Conservation (phyloP, 768 basidiomycete genomes). For the Aureoboletus auriporus region DNA sequence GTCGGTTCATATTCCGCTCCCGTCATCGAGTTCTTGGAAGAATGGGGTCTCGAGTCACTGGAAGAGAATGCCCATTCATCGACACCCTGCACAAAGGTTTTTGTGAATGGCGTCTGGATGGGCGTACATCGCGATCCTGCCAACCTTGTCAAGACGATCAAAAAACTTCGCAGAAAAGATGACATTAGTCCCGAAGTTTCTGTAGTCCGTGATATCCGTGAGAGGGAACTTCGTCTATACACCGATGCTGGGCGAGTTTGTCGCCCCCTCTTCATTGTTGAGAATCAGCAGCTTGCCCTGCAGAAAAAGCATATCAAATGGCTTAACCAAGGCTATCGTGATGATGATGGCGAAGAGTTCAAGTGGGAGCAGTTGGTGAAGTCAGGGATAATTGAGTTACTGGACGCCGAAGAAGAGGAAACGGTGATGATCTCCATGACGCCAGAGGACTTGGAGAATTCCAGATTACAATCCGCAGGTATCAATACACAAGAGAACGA, state of each 20-base stretch:
- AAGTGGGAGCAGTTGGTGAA: slow-evolving; percentile 86
- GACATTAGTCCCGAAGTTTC: slow-evolving; percentile 96
- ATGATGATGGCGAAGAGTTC: slow-evolving; percentile 56
- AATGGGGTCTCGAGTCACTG: slow-evolving; percentile 94
- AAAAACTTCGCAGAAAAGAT: slow-evolving; percentile 87
- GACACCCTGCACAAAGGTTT: slow-evolving; percentile 89
- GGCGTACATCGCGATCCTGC: slow-evolving; percentile 95
- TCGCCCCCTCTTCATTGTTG: slow-evolving; percentile 95
- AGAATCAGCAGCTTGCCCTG: slow-evolving; percentile 79
- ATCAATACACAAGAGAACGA: slow-evolving; percentile 58
- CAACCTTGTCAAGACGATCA: slow-evolving; percentile 88
- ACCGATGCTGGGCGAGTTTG: slow-evolving; percentile 97
- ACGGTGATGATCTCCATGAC: slow-evolving; percentile 99
- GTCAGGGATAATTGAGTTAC: slow-evolving; percentile 84
- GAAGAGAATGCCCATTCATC: slow-evolving; percentile 89
- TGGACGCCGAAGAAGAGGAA: slow-evolving; percentile 99
- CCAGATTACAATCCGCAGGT: slow-evolving; percentile 61
- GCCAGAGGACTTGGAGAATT: slow-evolving; percentile 89
- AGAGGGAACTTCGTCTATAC: slow-evolving; percentile 89
- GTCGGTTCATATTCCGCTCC: slow-evolving; percentile 95
- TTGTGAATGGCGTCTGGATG: slow-evolving; percentile 99
- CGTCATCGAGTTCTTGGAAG: slow-evolving; percentile 96
- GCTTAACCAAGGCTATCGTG: slow-evolving; percentile 55
- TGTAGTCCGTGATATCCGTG: slow-evolving; percentile 95
- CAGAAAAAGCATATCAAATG: slow-evolving; percentile 82